phyloP scores from a whole-genome alignment of 352 stramenopile genomes.

The Pythium phragmiticola region DNA sequence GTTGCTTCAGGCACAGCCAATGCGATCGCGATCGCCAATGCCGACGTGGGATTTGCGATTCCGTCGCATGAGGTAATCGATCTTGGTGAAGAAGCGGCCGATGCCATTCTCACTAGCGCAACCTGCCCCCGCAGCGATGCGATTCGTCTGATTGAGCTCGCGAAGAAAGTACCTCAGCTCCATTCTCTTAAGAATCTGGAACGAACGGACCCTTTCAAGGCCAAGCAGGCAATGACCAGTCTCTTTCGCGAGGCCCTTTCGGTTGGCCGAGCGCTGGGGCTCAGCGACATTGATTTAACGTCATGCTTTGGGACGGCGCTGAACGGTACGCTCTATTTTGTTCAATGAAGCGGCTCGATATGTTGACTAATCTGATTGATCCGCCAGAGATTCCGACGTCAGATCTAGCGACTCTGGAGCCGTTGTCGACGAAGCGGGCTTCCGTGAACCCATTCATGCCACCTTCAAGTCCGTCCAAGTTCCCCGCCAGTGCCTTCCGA shows the following conservation, averaged over 20 bases:
- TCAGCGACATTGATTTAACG: conserved; percentile 31
- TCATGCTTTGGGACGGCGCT: conserved; percentile 34
- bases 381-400: neutral
- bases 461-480: conserved; percentile 37
- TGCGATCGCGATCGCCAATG: conserved; percentile 42
- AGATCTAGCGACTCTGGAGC: neutral
- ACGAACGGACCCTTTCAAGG: conserved; percentile 10
- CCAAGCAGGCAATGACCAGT: conserved; percentile 28
- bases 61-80: conserved; percentile 42
- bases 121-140: conserved; percentile 47
- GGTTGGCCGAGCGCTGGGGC: conserved; percentile 34
- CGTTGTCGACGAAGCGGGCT: conserved; percentile 2
- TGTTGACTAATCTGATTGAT: neutral
- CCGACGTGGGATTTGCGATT: conserved; percentile 51
- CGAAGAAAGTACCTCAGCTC: conserved; percentile 34
- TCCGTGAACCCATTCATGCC: conserved; percentile 18
- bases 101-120: conserved; percentile 38
- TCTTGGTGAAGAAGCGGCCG: conserved; percentile 46
- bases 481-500: conserved; percentile 35
- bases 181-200: conserved; percentile 5
- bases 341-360: neutral
- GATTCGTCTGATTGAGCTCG: conserved; percentile 46
- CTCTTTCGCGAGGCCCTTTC: conserved; percentile 36
- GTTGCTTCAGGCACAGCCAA: conserved; percentile 46
- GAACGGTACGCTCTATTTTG: conserved; percentile 10